Evolutionary conservation across 768 basidiomycete genomes (phyloP).

Genomic region (Lactifluus piperatus): DNA sequence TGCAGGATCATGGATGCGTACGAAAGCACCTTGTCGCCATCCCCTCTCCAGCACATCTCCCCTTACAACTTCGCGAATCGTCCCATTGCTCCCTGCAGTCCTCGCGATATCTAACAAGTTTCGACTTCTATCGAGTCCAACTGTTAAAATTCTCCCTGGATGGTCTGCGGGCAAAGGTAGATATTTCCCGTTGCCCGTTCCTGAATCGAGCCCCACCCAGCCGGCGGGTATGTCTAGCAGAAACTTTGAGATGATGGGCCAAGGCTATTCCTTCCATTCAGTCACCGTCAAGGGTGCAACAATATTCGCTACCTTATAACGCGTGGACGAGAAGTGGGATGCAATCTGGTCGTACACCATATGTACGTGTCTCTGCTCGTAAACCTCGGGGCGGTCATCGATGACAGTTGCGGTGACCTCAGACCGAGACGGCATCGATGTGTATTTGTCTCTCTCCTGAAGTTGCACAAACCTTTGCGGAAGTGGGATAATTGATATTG

Average conservation of each 20-base stretch:
- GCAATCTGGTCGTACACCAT: slow-evolving; percentile 80
- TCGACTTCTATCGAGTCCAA: slow-evolving; percentile 78
- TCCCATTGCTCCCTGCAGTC: slow-evolving; percentile 41
- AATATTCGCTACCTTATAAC: slow-evolving; percentile 59
- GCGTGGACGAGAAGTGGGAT: slow-evolving; percentile 76
- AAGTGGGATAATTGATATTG: neutral
- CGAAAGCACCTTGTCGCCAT: slow-evolving; percentile 79
- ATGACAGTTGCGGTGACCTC: slow-evolving; percentile 28
- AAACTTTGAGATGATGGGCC: slow-evolving; percentile 80
- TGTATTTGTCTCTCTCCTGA: neutral
- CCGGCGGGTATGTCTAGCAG: slow-evolving; percentile 62
- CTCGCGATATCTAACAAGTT: slow-evolving; percentile 72
- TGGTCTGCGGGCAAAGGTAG: slow-evolving; percentile 63
- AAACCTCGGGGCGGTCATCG: slow-evolving; percentile 42
- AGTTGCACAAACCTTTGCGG: neutral
- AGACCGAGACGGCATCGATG: slow-evolving; percentile 28
- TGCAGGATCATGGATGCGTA: slow-evolving; percentile 28
- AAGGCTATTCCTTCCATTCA: slow-evolving; percentile 50
- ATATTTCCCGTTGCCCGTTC: slow-evolving; percentile 98
- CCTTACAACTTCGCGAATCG: slow-evolving; percentile 61
- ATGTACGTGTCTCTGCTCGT: slow-evolving; percentile 75
- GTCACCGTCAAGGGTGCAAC: neutral
- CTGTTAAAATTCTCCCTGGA: slow-evolving; percentile 53
- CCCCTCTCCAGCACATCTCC: slow-evolving; percentile 66
- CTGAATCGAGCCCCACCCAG: slow-evolving; percentile 87